phyloP scores from a whole-genome alignment of 345 rosid genomes.

The Citrus australasica region DNA sequence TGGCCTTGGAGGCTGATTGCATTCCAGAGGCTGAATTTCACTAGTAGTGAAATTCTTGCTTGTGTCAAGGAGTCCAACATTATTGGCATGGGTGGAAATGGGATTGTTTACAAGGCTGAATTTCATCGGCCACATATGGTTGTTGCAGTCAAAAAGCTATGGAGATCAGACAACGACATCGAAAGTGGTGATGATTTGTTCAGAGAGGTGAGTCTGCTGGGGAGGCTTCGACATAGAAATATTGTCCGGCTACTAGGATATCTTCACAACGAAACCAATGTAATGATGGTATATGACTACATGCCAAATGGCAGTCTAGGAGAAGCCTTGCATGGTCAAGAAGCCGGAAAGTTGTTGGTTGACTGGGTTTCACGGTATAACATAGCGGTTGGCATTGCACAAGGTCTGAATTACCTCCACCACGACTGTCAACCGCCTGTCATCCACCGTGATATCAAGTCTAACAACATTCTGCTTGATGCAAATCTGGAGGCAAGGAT shows the following conservation, averaged over 20 bases:
- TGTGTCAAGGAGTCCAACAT: constrained; percentile 79
- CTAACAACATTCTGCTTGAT: constrained; percentile 78
- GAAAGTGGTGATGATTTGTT: constrained; percentile 66
- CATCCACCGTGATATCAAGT: constrained; percentile 92
- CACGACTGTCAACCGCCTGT: constrained; percentile 77
- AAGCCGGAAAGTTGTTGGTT: constrained; percentile 56
- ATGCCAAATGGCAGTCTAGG: constrained; percentile 90
- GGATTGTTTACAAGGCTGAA: constrained; percentile 90
- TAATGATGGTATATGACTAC: constrained; percentile 73
- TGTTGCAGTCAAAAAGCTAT: constrained; percentile 88
- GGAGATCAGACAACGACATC: constrained; percentile 58
- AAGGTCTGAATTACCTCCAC: constrained; percentile 83
- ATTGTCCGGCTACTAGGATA: constrained; percentile 75
- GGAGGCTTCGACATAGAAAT: constrained; percentile 79
- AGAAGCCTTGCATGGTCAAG: constrained; percentile 67
- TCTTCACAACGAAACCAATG: constrained; percentile 74
- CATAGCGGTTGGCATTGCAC: constrained; percentile 84
- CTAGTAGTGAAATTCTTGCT: constrained; percentile 62
- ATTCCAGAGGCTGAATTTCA: constrained; percentile 75
- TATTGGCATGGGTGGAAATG: constrained; percentile 91
- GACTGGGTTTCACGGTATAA: constrained; percentile 91
- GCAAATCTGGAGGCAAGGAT: constrained; percentile 71
- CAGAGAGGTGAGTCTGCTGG: constrained; percentile 70
- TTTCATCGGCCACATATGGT: constrained; percentile 49
- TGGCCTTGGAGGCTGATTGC: constrained; percentile 96